Evolutionary conservation across 2,329 filamentous ascomycete genomes (phyloP), one percentile per base, ranked within the genome.

Genomic region (Drechslerella dactyloides): DNA sequence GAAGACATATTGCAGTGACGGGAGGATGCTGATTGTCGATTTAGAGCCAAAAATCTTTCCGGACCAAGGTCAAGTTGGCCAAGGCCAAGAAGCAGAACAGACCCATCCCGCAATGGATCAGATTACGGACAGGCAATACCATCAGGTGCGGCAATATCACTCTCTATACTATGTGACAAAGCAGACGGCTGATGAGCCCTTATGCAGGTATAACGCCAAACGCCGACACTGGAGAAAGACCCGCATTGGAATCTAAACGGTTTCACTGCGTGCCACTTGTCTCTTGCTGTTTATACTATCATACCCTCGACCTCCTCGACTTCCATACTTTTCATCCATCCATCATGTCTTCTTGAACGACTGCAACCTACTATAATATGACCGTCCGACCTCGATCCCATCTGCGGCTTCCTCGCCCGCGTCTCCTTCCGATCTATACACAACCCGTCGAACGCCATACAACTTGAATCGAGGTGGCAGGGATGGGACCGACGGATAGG

Each of bases 71-170:
- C 85, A 99, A 99, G 94, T 92, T 99, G 86, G 94, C 94, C 82
- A 97, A 93, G 88, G 94, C 94, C 82, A 93, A 97, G 88, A 97
- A 96, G 89, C 93, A 97, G 87, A 99, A 99, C 90, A 90, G 94
- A 83, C 94, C 94, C 79, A 97, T 99, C 83, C 94, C 94, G 78
- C 94, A 99, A 87, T 99, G 94, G 94, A 97, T 99, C 83, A 90
- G 94, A 82, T 89, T 99, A 81, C 90, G 93, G 83, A 97, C 94
- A 80, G 90, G 89, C 84, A 99, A 99, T 89, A 97, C 93, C 85
- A 97, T 99, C 86, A 90, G 93, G 94, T 99, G 91, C 85, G 89
- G 84, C 74, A 64, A 61, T 35, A 60, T 46, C 63, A 58, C 27
- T 62, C 61, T 54, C 69, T 61, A 64, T 40, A 63, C 46, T 23